A percentile compares a stretch with the other conserved stretches of the same genome.
phyloP scores from a whole-genome alignment of 75 land plant genomes.

The Picea glauca region DNA sequence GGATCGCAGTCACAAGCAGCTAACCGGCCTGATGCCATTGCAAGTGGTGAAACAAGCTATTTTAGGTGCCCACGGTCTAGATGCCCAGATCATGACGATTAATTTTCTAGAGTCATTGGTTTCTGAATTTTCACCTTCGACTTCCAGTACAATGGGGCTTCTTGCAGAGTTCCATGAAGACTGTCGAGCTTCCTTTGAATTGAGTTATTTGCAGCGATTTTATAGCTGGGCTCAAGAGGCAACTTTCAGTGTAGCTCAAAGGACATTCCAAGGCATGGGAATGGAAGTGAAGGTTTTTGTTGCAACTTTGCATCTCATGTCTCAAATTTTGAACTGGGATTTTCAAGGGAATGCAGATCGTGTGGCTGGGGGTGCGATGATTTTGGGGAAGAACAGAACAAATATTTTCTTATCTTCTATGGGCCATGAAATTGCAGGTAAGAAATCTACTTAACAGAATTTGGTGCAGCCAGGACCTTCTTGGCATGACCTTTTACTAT shows the following conservation, averaged over 20 bases:
- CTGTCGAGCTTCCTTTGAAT: constrained; percentile 72
- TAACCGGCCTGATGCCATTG: too few species aligned
- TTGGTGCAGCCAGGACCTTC: constrained; percentile 16
- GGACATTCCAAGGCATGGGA: constrained; percentile 42
- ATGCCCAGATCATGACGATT: constrained; percentile 65
- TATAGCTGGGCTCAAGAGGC: constrained; percentile 86
- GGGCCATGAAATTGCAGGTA: constrained; percentile 19
- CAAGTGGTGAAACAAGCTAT: constrained; percentile 61
- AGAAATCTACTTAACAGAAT: constrained; percentile 32
- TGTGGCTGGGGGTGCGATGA: constrained; percentile 13
- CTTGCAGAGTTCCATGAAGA: constrained; percentile 90
- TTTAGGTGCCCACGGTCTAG: constrained; percentile 64
- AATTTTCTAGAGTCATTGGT: constrained; percentile 86
- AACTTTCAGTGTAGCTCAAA: constrained; percentile 49
- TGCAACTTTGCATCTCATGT: constrained; percentile 73
- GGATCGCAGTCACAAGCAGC: too few species aligned
- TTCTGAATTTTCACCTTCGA: constrained; percentile 90
- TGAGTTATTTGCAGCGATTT: constrained; percentile 72
- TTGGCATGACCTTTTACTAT: too few species aligned
- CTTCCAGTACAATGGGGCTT: constrained; percentile 90
- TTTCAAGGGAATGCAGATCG: constrained; percentile 37
- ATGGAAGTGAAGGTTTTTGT: constrained; percentile 78
- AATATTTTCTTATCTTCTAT: too few species aligned
- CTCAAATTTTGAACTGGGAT: constrained; percentile 92
- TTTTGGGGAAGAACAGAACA: too few species aligned